Conservation (phyloP, 345 rosid species). For the Eucalyptus marginata region DNA sequence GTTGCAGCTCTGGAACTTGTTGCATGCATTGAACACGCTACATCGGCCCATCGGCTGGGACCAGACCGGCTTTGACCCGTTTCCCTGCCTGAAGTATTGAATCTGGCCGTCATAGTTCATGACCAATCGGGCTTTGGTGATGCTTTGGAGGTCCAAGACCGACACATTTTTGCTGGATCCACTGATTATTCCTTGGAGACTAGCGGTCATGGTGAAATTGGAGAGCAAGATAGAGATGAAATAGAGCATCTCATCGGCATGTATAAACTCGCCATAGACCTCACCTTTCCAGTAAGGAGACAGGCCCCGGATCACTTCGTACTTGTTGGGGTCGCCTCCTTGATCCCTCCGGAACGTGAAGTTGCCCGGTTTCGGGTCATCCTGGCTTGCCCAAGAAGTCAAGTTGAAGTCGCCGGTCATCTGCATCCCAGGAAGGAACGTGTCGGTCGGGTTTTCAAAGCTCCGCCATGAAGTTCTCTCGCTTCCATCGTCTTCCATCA, state of each 20-base stretch:
- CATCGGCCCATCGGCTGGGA: slow-evolving; percentile 9
- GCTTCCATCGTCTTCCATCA: neutral
- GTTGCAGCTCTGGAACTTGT: slow-evolving; percentile 20
- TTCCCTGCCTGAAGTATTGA: neutral
- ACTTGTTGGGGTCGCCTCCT: neutral
- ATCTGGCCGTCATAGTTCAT: neutral
- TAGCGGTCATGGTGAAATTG: neutral
- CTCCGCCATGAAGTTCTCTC: slow-evolving; percentile 25
- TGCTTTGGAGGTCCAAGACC: too few relatives aligned
- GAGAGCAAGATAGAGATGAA: neutral
- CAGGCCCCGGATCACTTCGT: neutral
- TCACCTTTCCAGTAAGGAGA: neutral
- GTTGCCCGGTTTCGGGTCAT: slow-evolving; percentile 44
- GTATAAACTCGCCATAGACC: neutral
- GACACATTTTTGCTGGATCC: too few relatives aligned
- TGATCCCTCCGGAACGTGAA: slow-evolving; percentile 7
- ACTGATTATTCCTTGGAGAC: too few relatives aligned
- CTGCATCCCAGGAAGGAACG: slow-evolving; percentile 48
- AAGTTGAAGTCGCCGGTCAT: slow-evolving; percentile 3
- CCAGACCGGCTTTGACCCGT: slow-evolving; percentile 5
- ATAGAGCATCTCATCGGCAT: neutral
- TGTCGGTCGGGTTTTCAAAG: slow-evolving; percentile 31
- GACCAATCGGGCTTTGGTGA: too few relatives aligned
- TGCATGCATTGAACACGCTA: slow-evolving; percentile 7
- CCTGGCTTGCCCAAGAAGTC: slow-evolving; percentile 36